Evolutionary conservation across 805 yeast species (phyloP).

Genomic region (Yarrowia bubula): DNA sequence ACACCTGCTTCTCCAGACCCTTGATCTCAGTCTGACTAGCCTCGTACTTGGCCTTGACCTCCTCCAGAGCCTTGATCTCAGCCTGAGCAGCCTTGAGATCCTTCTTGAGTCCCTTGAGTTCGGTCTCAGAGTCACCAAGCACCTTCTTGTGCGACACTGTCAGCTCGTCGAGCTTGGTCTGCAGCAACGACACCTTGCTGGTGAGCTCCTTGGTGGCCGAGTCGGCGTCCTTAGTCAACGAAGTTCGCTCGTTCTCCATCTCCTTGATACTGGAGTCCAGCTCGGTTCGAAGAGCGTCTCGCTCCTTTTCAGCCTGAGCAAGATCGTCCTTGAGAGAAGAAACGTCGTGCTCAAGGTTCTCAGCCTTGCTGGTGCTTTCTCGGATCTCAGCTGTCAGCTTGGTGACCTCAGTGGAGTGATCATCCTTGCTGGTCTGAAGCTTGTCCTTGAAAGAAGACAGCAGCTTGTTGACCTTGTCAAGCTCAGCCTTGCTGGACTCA

Average conservation of each 20-base stretch:
- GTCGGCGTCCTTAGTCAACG: constrained; percentile 20
- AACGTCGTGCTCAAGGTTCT: neutral
- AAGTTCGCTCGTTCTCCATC: constrained; percentile 23
- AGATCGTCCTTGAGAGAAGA: constrained; percentile 16
- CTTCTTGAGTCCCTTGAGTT: constrained; percentile 7
- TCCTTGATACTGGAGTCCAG: constrained; percentile 13
- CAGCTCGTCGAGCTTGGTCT: constrained; percentile 24
- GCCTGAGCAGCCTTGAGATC: constrained; percentile 8
- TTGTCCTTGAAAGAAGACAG: constrained; percentile 9
- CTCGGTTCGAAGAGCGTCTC: neutral
- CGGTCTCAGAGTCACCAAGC: constrained; percentile 11
- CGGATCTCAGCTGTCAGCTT: constrained; percentile 10
- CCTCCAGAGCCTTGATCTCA: constrained; percentile 1
- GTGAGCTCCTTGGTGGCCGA: constrained; percentile 27
- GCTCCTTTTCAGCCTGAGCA: constrained; percentile 10
- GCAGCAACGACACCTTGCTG: neutral
- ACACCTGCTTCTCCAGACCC: constrained; percentile 15
- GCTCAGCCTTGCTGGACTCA: constrained; percentile 22
- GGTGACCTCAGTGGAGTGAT: neutral
- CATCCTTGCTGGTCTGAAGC: constrained; percentile 17
- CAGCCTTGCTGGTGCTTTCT: neutral
- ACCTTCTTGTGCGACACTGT: constrained; percentile 14
- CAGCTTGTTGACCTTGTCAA: constrained; percentile 11
- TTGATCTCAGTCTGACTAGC: neutral
- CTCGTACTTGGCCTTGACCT: constrained; percentile 17